These are phyloP conservation scores for Venturia carpophila DNA, from an alignment of 2,329 filamentous ascomycete genomes.

Conservation along the genomic window DNA sequence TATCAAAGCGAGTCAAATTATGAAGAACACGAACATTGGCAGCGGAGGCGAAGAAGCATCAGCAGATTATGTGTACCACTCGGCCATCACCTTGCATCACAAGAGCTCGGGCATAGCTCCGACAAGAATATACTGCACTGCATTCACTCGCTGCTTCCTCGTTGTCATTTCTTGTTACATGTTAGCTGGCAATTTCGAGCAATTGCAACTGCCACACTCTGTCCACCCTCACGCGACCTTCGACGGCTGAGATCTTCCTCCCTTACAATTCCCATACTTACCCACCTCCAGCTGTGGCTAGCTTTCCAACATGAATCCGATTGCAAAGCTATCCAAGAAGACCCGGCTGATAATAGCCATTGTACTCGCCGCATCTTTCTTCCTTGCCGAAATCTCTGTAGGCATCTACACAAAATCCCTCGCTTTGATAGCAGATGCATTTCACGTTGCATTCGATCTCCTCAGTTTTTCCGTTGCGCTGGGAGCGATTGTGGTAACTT, in stretches of 20 bases:
- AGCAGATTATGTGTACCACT: not conserved
- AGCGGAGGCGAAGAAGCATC: not conserved
- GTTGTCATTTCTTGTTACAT: not conserved
- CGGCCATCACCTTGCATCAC: not conserved
- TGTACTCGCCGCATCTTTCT: conserved; percentile 18
- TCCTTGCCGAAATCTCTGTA: conserved; percentile 34
- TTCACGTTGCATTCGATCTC: conserved; percentile 53
- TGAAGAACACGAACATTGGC: not conserved
- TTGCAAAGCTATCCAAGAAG: conserved; percentile 9
- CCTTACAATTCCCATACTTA: not conserved
- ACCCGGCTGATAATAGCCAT: conserved; percentile 15
- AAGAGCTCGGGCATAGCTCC: not conserved
- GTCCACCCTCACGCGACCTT: not conserved
- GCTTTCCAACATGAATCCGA: conserved; percentile 9
- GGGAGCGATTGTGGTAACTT: conserved; percentile 46
- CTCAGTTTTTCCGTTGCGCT: conserved; percentile 62
- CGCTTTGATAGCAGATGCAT: conserved; percentile 67
- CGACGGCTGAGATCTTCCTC: not conserved
- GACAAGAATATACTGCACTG: not conserved
- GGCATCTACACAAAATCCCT: conserved; percentile 65
- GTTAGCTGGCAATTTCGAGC: not conserved
- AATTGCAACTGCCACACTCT: conserved; percentile 1
- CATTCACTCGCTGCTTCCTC: conserved; percentile 1
- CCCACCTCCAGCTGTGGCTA: no score
- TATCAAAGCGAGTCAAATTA: not conserved